Evolutionary conservation across 306 rosid genomes (phyloP), one percentile per base, ranked within the genome.

Genomic region (Macrotyloma uniflorum): DNA sequence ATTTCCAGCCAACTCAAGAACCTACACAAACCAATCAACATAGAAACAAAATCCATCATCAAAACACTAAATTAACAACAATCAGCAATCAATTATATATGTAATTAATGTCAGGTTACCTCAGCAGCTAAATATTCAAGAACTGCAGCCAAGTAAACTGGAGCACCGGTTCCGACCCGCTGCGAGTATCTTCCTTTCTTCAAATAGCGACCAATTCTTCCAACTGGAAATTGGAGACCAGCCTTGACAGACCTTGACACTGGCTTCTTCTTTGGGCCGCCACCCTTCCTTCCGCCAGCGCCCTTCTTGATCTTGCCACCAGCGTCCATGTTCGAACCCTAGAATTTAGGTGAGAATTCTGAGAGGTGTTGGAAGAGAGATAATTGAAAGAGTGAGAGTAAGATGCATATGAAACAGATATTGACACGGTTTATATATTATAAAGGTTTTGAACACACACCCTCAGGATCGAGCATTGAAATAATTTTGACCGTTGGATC

Each of bases 1-100:
- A 83, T 93, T 93, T 67, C 98, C 98, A 47, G 98, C 98, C 82
- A 93, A 83, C 28, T 93, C 97, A 80, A 93, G 77, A 23, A 93
- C 95, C 97, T 93, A 13, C 61, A 45, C n/a, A 8, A 19, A 1
- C 13, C 0, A 51, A 47, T n/a, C 8, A 8, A 16, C 22, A 47
- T 1, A 5, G 3, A 16, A 47, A 5, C 15, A 33, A 1, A 33
- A 33, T 33, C 38, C 1, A 33, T 33, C 0, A 12, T 15, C 6
- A 46, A 0, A 46, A 46, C 18, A 46, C 18, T 5, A 16, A 16
- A 6, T 15, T 16, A 16, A 14, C 0, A 14, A 46, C 18, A 1
- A 46, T 15, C 5, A 47, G 4, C 5, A 46, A 46, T 4, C 1
- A 45, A 1, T 13, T 5, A 45, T 0, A 2, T 19, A 50, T n/a